Evolutionary conservation across 257 asterid genomes (phyloP), one percentile per base, ranked within the genome.

Genomic region (Rehmannia glutinosa): DNA sequence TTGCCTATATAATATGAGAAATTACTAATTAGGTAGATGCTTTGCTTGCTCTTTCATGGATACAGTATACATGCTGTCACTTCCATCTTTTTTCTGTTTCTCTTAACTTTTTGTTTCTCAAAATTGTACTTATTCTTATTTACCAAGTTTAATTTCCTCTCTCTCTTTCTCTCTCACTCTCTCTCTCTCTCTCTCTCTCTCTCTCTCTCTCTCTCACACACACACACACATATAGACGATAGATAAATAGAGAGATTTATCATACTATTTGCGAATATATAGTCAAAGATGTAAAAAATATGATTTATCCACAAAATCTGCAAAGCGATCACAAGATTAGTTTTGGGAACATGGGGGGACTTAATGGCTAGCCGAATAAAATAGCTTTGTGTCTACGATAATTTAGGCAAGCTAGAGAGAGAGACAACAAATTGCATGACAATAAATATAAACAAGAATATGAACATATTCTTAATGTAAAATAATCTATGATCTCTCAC

Each of bases 241-340:
- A n/a, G n/a, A n/a, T n/a, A n/a, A n/a, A n/a, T n/a, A n/a, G n/a
- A n/a, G n/a, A n/a, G n/a, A n/a, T n/a, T n/a, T n/a, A n/a, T n/a
- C n/a, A n/a, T n/a, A n/a, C 20, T 25, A 21, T 25, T n/a, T 33
- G 69, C 6, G 23, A 39, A 12, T 42, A 6, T 23, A 15, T 20
- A 74, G 66, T 68, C 71, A 60, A 74, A 68, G 58, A 13, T 55
- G 43, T 50, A n/a, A n/a, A n/a, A n/a, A n/a, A n/a, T n/a, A n/a
- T n/a, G n/a, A n/a, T n/a, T 16, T 58, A 45, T 13, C 49, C 73
- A 27, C 35, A 72, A 46, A 66, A 74, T 74, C 71, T 32, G 70
- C 23, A 30, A 32, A 51, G 5, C 33, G 38, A 19, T 25, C 54
- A 38, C 41, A 68, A 41, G 24, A 68, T 9, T 65, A n/a, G n/a